Base-by-base conservation (phyloP, 768 basidiomycete species). In the Amanita subjunquillea region DNA sequence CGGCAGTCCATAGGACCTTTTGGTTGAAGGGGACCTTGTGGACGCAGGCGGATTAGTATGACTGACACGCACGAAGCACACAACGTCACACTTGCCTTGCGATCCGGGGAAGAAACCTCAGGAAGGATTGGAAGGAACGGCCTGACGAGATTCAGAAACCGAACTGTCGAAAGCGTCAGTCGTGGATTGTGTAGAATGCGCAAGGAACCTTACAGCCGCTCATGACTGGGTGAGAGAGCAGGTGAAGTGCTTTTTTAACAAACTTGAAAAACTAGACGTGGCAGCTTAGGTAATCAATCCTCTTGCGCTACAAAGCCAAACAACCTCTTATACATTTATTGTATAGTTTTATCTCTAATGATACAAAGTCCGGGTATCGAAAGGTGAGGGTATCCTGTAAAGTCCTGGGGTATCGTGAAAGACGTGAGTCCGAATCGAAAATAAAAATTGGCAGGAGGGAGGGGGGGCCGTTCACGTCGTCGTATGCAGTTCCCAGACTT, bases 1-100 rank as follows among this genome's bases (percentile, higher is more conserved):
- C 92, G 53, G 95, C 92, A 6, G 95, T 99, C 95, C 94, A 97
- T 85, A 94, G 73, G 57, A 95, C 80, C 71, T 96, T 96, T 82
- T 94, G 91, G 75, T 95, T 93, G 80, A 98, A 97, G 27, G 92
- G 91, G 51, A 97, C 91, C 92, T 96, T 48, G 36, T 54, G 51
- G 49, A 56, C 4, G 4, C 34, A 54, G 50, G 55, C 36, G 48
- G 47, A 48, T 41, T 45, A 46, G 7, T 34, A 42, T 32, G 34
- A 62, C 1, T 10, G 17, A 40, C n/a, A 23, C 22, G n/a, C 3
- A 27, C 23, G 8, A 41, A 23, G 2, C 13, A 27, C 3, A 30
- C 39, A 32, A 38, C 67, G 53, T 48, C 36, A 38, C 4, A 29
- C 38, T n/a, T 62, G 92, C 94, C 76, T 96, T 97, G 69, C 92